Evolutionary conservation across 164 flowering plant species (phyloP).

Genomic region (Stephania cephalantha): DNA sequence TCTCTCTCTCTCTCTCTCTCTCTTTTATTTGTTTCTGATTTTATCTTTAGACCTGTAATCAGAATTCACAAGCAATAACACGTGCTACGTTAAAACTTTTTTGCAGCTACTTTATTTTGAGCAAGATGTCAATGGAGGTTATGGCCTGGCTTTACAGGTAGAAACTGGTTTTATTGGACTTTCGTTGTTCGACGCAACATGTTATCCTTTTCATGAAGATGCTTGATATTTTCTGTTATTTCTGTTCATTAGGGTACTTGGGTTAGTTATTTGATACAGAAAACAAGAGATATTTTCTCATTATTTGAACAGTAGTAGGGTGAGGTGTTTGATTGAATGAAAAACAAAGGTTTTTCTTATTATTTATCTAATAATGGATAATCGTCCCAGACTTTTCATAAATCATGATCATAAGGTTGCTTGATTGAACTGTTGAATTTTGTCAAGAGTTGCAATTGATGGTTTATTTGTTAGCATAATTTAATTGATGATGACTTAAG

Average conservation of each 20-base stretch:
- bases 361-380: not conserved
- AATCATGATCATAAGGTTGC: not conserved
- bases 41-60: not conserved
- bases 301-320: too few species aligned
- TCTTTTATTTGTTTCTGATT: not conserved
- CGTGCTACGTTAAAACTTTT: not conserved
- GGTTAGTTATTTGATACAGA: not conserved
- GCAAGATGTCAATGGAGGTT: slow-evolving; percentile 87
- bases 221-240: not conserved
- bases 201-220: not conserved
- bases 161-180: not conserved
- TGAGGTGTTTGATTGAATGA: too few species aligned
- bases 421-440: not conserved
- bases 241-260: not conserved
- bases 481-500: not conserved
- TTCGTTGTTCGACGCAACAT: not conserved
- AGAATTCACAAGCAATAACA: not conserved
- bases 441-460: not conserved
- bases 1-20: too few species aligned
- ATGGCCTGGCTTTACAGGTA: slow-evolving; percentile 98
- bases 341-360: not conserved
- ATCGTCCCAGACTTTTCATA: not conserved
- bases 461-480: not conserved
- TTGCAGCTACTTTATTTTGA: slow-evolving; percentile 94
- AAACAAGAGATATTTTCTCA: not conserved